Conservation (phyloP, 805 yeast species). For the Kluyveromyces aestuarii region DNA sequence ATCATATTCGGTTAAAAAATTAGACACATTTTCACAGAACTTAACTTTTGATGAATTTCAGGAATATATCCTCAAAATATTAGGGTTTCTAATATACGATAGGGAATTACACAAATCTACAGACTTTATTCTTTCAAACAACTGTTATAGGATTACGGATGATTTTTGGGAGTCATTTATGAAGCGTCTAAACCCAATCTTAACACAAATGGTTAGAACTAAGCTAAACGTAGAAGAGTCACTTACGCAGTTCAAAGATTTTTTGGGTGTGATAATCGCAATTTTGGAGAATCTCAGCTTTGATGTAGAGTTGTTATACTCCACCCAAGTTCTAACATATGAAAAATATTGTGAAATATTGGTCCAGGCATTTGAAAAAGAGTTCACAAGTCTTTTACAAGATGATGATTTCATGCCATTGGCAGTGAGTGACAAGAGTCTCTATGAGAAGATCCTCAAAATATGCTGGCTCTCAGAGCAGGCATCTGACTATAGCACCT, state of each 20-base stretch:
- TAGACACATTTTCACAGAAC: slow-evolving; percentile 21
- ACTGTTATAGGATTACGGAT: slow-evolving; percentile 42
- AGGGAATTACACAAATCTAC: slow-evolving; percentile 56
- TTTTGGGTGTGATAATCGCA: slow-evolving; percentile 63
- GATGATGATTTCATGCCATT: slow-evolving; percentile 89
- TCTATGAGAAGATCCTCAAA: slow-evolving; percentile 54
- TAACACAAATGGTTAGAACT: slow-evolving; percentile 38
- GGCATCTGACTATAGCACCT: slow-evolving; percentile 28
- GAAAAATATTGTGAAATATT: slow-evolving; percentile 50
- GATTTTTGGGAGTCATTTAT: slow-evolving; percentile 71
- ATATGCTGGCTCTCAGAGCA: slow-evolving; percentile 62
- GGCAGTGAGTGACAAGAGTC: slow-evolving; percentile 47
- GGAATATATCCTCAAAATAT: slow-evolving; percentile 48
- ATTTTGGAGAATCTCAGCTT: slow-evolving; percentile 67
- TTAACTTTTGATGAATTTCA: slow-evolving; percentile 29
- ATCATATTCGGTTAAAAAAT: slow-evolving; percentile 17
- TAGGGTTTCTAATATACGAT: slow-evolving; percentile 75
- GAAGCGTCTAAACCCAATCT: slow-evolving; percentile 49
- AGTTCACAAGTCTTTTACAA: slow-evolving; percentile 53
- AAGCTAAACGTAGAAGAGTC: slow-evolving; percentile 35
- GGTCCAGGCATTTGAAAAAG: slow-evolving; percentile 45
- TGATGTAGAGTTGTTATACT: slow-evolving; percentile 50
- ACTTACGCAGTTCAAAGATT: slow-evolving; percentile 46
- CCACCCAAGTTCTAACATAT: slow-evolving; percentile 50
- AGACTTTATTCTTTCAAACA: slow-evolving; percentile 51